These are phyloP conservation scores for Rhododendron griersonianum DNA, from an alignment of 148 eudicot genomes.

Conservation along the genomic window DNA sequence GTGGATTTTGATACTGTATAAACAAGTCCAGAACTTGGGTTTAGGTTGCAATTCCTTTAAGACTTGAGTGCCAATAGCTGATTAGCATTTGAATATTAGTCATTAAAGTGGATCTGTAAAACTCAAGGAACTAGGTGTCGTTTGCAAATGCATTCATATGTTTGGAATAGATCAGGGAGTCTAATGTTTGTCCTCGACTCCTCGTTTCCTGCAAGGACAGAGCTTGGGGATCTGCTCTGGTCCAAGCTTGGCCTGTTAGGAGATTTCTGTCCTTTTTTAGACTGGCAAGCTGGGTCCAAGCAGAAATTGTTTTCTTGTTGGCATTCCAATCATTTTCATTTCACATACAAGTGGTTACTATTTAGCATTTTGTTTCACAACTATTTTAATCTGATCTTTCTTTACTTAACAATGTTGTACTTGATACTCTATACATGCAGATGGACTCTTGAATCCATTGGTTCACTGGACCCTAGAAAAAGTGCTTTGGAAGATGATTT, in stretches of 20 bases:
- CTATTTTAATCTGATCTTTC: background rate
- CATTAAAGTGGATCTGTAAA: background rate
- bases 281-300: background rate
- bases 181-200: background rate
- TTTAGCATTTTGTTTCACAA: background rate
- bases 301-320: background rate
- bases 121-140: background rate
- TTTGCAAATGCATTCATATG: background rate
- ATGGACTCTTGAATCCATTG: conserved; percentile 75
- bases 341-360: background rate
- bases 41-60: background rate
- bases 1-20: background rate
- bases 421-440: conserved; percentile 33
- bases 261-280: background rate
- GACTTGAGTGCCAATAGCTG: background rate
- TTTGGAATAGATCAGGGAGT: background rate
- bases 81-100: background rate
- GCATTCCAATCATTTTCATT: background rate
- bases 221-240: background rate
- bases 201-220: background rate
- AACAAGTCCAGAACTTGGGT: background rate
- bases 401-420: background rate
- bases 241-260: background rate
- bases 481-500: conserved; percentile 95
- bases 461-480: conserved; percentile 72